Percentiles rank a stretch among this genome's conserved stretches.
These are phyloP conservation scores for Starmerella bombicola DNA, from an alignment of 805 yeast genomes.

Conservation along the genomic window DNA sequence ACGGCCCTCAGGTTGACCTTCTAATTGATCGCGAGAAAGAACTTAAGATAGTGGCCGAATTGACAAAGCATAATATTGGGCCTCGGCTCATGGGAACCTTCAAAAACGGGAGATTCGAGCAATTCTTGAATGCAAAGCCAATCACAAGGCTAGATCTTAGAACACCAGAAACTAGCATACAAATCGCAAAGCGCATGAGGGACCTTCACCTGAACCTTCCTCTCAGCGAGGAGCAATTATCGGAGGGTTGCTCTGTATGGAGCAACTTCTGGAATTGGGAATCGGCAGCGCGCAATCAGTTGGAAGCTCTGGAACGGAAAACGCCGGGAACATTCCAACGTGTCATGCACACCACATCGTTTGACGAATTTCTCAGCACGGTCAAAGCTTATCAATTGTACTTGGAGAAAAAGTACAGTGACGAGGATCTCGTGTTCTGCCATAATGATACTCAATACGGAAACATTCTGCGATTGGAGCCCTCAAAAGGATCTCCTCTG, in stretches of 20 bases:
- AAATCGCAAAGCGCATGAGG: constrained; percentile 92
- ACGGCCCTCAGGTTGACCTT: constrained; percentile 76
- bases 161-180: constrained; percentile 59
- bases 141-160: constrained; percentile 62
- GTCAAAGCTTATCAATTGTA: constrained; percentile 47
- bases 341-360: constrained; percentile 10
- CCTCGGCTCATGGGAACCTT: constrained; percentile 83
- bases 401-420: constrained; percentile 40
- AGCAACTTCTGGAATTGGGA: constrained; percentile 60
- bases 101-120: constrained; percentile 87
- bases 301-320: constrained; percentile 35
- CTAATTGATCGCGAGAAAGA: constrained; percentile 81
- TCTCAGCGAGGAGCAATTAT: constrained; percentile 44
- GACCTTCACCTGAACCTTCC: constrained; percentile 76
- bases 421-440: constrained; percentile 55
- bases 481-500: constrained; percentile 41
- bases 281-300: constrained; percentile 33
- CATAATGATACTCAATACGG: constrained; percentile 98
- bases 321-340: constrained; percentile 23
- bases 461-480: constrained; percentile 55
- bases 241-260: constrained; percentile 59
- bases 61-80: constrained; percentile 70
- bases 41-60: constrained; percentile 54
- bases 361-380: constrained; percentile 36
- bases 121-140: constrained; percentile 72